Conservation (phyloP, 208 protist genomes). For the Crithidia fasciculata region DNA sequence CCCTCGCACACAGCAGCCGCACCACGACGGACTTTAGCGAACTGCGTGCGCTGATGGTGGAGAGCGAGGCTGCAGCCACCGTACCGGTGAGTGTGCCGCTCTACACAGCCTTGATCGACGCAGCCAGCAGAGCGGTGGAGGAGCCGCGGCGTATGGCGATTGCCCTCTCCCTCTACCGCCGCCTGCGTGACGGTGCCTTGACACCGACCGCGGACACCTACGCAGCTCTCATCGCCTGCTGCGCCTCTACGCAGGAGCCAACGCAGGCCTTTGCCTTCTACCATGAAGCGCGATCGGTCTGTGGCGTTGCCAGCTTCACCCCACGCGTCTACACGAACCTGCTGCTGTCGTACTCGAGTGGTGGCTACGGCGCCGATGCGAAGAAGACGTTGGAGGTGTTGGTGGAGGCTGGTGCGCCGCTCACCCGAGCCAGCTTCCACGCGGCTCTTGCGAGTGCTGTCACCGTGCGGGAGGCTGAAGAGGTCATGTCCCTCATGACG, state of each 20-base stretch:
- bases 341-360: slow-evolving; percentile 64
- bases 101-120: slow-evolving; percentile 81
- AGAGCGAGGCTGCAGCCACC: slow-evolving; percentile 51
- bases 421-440: slow-evolving; percentile 76
- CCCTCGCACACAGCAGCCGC: slow-evolving; percentile 53
- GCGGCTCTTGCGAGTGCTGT: slow-evolving; percentile 63
- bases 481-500: slow-evolving; percentile 75
- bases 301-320: slow-evolving; percentile 47
- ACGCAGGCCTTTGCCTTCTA: slow-evolving; percentile 87
- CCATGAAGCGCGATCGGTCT: slow-evolving; percentile 72
- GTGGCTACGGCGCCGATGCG: slow-evolving; percentile 74
- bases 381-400: slow-evolving; percentile 76
- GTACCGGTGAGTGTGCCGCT: slow-evolving; percentile 75
- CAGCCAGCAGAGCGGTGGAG: slow-evolving; percentile 58
- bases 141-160: slow-evolving; percentile 68
- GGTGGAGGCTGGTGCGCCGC: slow-evolving; percentile 78
- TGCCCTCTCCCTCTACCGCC: slow-evolving; percentile 80
- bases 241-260: slow-evolving; percentile 66
- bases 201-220: slow-evolving; percentile 67
- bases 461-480: slow-evolving; percentile 74
- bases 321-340: slow-evolving; percentile 81
- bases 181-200: slow-evolving; percentile 67
- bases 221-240: slow-evolving; percentile 80
- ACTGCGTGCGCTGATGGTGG: slow-evolving; percentile 61
- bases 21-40: slow-evolving; percentile 62